phyloP scores from a whole-genome alignment of 805 yeast species.

The Candida ortonii region DNA sequence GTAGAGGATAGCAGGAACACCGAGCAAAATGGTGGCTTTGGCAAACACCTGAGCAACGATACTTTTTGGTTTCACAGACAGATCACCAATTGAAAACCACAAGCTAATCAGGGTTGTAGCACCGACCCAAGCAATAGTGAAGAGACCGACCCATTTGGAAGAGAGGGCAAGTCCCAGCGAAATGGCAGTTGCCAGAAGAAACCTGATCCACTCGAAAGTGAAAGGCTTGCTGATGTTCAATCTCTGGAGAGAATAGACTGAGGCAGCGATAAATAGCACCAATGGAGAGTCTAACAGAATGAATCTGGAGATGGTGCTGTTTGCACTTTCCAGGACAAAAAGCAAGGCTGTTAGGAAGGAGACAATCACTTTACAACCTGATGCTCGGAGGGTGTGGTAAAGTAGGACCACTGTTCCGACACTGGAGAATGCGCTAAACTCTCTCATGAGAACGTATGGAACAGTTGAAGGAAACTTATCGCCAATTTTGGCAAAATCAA shows the following conservation, averaged over 20 bases:
- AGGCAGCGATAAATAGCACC: conserved; percentile 70
- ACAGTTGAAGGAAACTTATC: conserved; percentile 52
- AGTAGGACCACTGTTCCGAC: conserved; percentile 61
- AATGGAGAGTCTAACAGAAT: conserved; percentile 75
- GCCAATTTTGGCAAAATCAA: conserved; percentile 66
- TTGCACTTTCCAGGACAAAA: conserved; percentile 64
- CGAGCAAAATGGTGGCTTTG: conserved; percentile 54
- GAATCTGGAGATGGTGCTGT: conserved; percentile 69
- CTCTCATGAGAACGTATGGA: conserved; percentile 71
- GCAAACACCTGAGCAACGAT: conserved; percentile 46
- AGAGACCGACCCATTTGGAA: conserved; percentile 83
- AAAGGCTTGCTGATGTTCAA: conserved; percentile 66
- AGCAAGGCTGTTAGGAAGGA: conserved; percentile 55
- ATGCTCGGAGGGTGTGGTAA: conserved; percentile 65
- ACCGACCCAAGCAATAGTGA: conserved; percentile 80
- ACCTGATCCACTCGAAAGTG: conserved; percentile 52
- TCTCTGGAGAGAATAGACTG: conserved; percentile 63
- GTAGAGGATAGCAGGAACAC: conserved; percentile 58
- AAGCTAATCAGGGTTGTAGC: conserved; percentile 54
- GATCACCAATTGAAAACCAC: conserved; percentile 74
- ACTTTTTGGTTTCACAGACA: conserved; percentile 44
- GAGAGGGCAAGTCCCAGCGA: conserved; percentile 72
- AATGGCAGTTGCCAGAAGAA: conserved; percentile 61
- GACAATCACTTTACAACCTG: conserved; percentile 67
- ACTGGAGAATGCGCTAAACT: conserved; percentile 66